Conservation (phyloP, 2,329 filamentous ascomycete genomes). For the Corinectria fuckeliana region DNA sequence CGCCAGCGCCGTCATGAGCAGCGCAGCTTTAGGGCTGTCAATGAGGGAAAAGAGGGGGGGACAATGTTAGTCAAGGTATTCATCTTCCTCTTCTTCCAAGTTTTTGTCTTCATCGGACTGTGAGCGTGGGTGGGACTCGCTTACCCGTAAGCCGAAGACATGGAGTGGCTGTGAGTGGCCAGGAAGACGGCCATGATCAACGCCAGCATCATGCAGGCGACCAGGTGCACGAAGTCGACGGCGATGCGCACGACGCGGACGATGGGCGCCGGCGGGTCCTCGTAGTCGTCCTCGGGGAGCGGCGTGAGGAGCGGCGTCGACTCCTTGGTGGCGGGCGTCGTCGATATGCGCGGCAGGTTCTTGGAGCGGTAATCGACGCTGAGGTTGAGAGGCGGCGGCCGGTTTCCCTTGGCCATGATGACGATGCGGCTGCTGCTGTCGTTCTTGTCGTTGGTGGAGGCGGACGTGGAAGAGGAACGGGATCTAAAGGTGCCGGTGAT, state of each 20-base stretch:
- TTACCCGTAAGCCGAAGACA: constrained; percentile 31
- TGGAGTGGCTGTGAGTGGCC: constrained; percentile 32
- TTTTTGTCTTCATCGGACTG: background rate
- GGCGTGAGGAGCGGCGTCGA: constrained; percentile 33
- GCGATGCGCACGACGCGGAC: constrained; percentile 39
- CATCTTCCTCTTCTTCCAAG: too few relatives aligned
- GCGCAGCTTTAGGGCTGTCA: constrained; percentile 36
- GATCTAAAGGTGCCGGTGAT: constrained; percentile 1
- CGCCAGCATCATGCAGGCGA: constrained; percentile 41
- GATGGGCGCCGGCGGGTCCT: constrained; percentile 32
- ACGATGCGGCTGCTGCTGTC: constrained; percentile 2
- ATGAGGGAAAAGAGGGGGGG: too few relatives aligned
- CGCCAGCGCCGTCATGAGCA: constrained; percentile 41
- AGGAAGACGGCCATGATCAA: constrained; percentile 44
- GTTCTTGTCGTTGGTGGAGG: constrained; percentile 4
- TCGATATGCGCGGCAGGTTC: constrained; percentile 32
- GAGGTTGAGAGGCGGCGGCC: constrained; percentile 44
- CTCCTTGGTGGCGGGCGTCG: constrained; percentile 32
- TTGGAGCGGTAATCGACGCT: constrained; percentile 36
- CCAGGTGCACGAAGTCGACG: constrained; percentile 41
- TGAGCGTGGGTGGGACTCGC: constrained; percentile 18
- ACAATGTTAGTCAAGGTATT: background rate
- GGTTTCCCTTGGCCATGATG: constrained; percentile 40
- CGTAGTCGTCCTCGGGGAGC: constrained; percentile 31
- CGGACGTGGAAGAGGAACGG: constrained; percentile 17